Evolutionary conservation across 2,329 filamentous ascomycete species (phyloP), one percentile per base, ranked within the genome.

Genomic region (Pseudogymnoascus sp.): DNA sequence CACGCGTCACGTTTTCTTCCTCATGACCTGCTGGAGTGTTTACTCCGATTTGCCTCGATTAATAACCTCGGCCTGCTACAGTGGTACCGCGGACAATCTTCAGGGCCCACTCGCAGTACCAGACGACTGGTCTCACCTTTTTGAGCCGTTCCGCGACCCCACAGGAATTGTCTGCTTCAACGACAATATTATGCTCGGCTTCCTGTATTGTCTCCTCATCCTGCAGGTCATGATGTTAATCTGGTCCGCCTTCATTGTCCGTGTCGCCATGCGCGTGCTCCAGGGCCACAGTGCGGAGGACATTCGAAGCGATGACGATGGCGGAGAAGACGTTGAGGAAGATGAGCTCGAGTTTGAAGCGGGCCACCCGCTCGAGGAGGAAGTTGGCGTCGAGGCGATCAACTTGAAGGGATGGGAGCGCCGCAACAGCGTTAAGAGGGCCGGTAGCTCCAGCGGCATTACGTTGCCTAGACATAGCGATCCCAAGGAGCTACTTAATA

Each of bases 201-300:
- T 97, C 78, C 79, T 97, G 14, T 80, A 82, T 8, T 82, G 91
- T 40, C 84, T 99, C 2, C 79, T 96, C 11, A 82, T 87, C 38
- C 81, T 99, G 21, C 92, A 97, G 75, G 79, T 81, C 21, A 82
- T 99, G 62, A 92, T 90, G 33, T 78, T 96, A 37, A 81, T 90
- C 66, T 97, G 95, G 95, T 96, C 97, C 72, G 82, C 80, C 66
- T 89, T 96, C 86, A 96, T 97, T 68, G 76, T 93, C 40, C 85
- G 86, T 64, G 90, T 99, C 2, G 92, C 92, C 21, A 81, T 89
- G 66, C 87, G 88, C 65, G 92, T 97, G 5, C 73, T 97, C 37
- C 83, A 82, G 61, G 93, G 93, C 33, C 84, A 82, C 38, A 81
- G 85, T 33, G 92, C 93, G 4, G 92, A 97, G 67, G 95, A 99